Evolutionary conservation across 2,329 filamentous ascomycete genomes (phyloP).

Genomic region (Mollisia scopiformis): DNA sequence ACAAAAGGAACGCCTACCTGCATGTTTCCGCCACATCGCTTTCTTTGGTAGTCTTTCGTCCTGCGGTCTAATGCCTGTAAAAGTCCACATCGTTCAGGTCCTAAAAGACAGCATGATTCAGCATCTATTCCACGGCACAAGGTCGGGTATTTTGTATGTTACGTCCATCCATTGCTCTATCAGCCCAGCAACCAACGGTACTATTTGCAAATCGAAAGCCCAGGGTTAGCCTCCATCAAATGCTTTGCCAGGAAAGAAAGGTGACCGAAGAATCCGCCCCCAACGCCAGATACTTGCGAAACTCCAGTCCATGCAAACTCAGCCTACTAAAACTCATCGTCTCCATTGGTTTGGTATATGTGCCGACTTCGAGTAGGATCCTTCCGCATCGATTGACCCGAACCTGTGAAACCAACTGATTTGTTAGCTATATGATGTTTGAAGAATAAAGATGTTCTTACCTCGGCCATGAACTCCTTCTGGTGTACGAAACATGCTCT

Average conservation of each 20-base stretch:
- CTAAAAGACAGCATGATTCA: constrained; percentile 18
- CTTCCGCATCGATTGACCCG: constrained; percentile 94
- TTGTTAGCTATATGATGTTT: constrained; percentile 26
- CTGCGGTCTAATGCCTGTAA: neutral
- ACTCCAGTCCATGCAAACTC: neutral
- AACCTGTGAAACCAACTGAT: constrained; percentile 92
- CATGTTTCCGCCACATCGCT: neutral
- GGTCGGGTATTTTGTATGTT: constrained; percentile 9
- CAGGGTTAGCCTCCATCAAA: constrained; percentile 48
- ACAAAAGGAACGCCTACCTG: neutral
- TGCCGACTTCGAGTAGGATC: constrained; percentile 82
- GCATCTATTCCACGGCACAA: constrained; percentile 13
- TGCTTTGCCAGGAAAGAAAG: constrained; percentile 18
- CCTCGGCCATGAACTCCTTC: constrained; percentile 86
- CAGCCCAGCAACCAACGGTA: neutral
- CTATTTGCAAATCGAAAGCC: constrained; percentile 12
- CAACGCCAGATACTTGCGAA: constrained; percentile 38
- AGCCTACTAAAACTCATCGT: constrained; percentile 55
- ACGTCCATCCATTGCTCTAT: constrained; percentile 25
- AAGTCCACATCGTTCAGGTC: neutral
- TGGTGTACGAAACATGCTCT: constrained; percentile 95
- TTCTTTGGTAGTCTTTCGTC: neutral
- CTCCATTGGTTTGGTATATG: constrained; percentile 78
- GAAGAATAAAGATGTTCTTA: constrained; percentile 44
- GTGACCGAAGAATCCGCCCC: constrained; percentile 34